Percentiles rank a stretch among this genome's conserved stretches.
Conservation (phyloP, 495 filamentous ascomycete genomes). For the Penicillium bialowiezense region DNA sequence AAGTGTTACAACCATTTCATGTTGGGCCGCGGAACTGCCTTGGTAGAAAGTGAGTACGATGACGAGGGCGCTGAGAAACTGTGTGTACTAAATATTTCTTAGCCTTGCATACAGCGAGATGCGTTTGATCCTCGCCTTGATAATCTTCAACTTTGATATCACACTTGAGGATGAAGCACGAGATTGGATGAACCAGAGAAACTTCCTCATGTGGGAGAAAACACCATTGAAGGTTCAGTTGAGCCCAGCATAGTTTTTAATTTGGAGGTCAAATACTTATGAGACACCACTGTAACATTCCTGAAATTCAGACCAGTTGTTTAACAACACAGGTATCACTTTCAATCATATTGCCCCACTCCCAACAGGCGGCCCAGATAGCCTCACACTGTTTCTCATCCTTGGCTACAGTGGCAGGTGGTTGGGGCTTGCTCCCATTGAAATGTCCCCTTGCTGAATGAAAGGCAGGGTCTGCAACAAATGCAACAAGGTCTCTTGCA, state of each 20-base stretch:
- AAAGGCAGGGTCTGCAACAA: slow-evolving; percentile 23
- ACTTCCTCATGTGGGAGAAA: slow-evolving; percentile 33
- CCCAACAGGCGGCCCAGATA: slow-evolving; percentile 42
- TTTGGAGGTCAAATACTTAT: too few species aligned
- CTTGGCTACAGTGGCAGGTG: slow-evolving; percentile 36
- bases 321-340: slow-evolving; percentile 6
- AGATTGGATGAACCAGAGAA: slow-evolving; percentile 36
- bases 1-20: slow-evolving; percentile 53
- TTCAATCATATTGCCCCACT: slow-evolving; percentile 31
- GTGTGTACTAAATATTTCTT: not conserved
- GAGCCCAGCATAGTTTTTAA: slow-evolving; percentile 4
- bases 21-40: slow-evolving; percentile 59
- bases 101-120: slow-evolving; percentile 45
- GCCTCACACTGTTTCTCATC: slow-evolving; percentile 38
- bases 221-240: slow-evolving; percentile 27
- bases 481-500: slow-evolving; percentile 36
- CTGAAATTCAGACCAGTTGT: too few species aligned
- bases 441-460: slow-evolving; percentile 40
- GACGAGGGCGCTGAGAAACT: not conserved
- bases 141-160: slow-evolving; percentile 45
- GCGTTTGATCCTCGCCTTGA: slow-evolving; percentile 32
- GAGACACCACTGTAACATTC: too few species aligned
- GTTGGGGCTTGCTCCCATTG: slow-evolving; percentile 30
- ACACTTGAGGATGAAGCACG: slow-evolving; percentile 24
- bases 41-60: slow-evolving; percentile 50